Evolutionary conservation across 1,284 basidiomycete genomes (phyloP), one percentile per base, ranked within the genome.

Genomic region (Somion occarium): DNA sequence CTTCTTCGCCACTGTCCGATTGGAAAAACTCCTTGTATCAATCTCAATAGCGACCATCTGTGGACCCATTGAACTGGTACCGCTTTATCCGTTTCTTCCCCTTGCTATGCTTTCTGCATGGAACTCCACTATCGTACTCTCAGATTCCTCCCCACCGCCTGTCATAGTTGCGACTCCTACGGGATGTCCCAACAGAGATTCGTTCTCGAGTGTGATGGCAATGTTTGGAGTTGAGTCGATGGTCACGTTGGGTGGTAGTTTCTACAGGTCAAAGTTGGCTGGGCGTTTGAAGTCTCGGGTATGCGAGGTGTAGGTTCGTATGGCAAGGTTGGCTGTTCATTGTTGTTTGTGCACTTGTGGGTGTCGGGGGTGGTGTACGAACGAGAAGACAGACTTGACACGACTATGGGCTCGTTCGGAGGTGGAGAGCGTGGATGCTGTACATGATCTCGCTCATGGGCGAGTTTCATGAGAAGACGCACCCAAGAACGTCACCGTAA

Each of bases 121-220:
- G 15, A 41, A 22, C 49, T 51, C 59, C 44, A 38, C 50, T 49
- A 45, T 38, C 23, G 25, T 46, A 50, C 43, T 30, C 43, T 39
- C 51, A 48, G 61, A 59, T 59, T 61, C 64, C 56, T 57, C 57
- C 59, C 19, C 53, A 50, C 53, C 44, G 46, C 41, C 39, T 23
- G 46, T 53, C 54, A 56, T 50, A 57, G 54, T 64, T 64, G 60
- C 50, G 59, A 54, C 39, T 57, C 63, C 60, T 46, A 18, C 58
- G 63, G 63, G 62, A 61, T 22, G 49, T 48, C 43, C 22, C 38
- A 56, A 51, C 38, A 53, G 54, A 51, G 52, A 44, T 51, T 56
- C 52, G 52, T 53, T 37, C 54, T 53, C 52, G 52, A 49, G 49
- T 41, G 24, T 48, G 44, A 46, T 34, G 26, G 20, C 42, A 27